Evolutionary conservation across 495 filamentous ascomycete species (phyloP), one percentile per base, ranked within the genome.

Genomic region (Neurospora africana): DNA sequence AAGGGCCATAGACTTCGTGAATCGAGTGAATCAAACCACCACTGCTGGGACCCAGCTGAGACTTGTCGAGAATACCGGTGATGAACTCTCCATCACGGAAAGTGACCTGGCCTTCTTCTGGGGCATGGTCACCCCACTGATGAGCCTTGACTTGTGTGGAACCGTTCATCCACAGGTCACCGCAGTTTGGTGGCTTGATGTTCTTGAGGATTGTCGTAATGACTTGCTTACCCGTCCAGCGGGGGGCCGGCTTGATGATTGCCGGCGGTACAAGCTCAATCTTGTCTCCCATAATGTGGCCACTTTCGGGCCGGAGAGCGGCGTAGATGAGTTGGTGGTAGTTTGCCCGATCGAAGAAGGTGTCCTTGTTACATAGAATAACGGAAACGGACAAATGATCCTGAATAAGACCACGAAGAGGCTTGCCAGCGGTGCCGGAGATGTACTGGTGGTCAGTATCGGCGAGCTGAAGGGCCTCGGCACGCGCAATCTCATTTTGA

Each of bases 211-310:
- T 91, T 0, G 95, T 97, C 17, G 93, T 94, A 73, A 98, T 91
- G 19, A 99, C 85, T 79, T 99, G 96, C 83, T 98, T 99, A 74
- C 96, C 96, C n/a, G 94, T 98, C 96, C 96, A 99, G 67, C 93
- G 83, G 23, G 87, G 86, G 40, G 84, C 86, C 3, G 96, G 96
- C 81, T 93, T 96, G 72, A 92, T 84, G 44, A 97, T 85, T 11
- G 94, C 91, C 9, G 96, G 96, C 13, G 89, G 83, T 2, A 97
- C 84, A 5, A 92, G 89, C 74, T 92, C 84, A 65, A 99, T 93
- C 69, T 91, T 87, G 35, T 88, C 87, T 11, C 85, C 80, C 17
- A 82, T 81, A 38, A 93, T 94, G 77, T 97, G 92, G 3, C 90
- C 91, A 75, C 90, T 91, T 81, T 99, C 96, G 3, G 96, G 96